These are phyloP conservation scores for Salvia hispanica DNA, from an alignment of 257 asterid species.

Conservation along the genomic window DNA sequence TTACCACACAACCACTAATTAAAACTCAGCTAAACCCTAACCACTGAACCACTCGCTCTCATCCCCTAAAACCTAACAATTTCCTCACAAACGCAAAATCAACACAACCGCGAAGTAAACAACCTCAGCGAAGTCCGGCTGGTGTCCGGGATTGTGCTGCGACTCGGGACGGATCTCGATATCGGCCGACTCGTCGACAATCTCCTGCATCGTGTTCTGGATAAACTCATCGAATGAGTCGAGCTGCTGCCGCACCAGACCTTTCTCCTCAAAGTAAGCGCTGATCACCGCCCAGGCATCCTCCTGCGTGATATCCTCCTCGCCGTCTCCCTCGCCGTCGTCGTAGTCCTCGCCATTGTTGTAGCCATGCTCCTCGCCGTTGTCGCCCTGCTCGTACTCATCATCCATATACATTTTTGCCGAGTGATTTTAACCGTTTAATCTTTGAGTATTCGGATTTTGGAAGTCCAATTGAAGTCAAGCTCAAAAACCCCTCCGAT, in stretches of 20 bases:
- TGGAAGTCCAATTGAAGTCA: constrained; percentile 30
- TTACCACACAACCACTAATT: constrained; percentile 4
- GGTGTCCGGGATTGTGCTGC: constrained; percentile 93
- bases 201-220: constrained; percentile 97
- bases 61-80: constrained; percentile 28
- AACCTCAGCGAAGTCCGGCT: constrained; percentile 91
- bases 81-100: neutral
- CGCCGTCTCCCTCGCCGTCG: constrained; percentile 55
- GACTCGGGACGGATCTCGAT: constrained; percentile 97
- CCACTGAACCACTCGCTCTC: neutral
- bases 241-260: constrained; percentile 90
- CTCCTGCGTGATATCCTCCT: constrained; percentile 91
- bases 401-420: constrained; percentile 65
- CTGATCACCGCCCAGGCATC: constrained; percentile 99
- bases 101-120: constrained; percentile 22
- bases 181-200: constrained; percentile 89
- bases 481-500: neutral
- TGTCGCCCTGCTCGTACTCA: constrained; percentile 40
- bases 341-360: constrained; percentile 55
- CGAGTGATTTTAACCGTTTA: neutral
- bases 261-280: constrained; percentile 95
- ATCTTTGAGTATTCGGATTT: neutral
- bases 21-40: constrained; percentile 2
- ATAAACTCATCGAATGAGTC: constrained; percentile 97
- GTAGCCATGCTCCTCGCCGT: constrained; percentile 43